Evolutionary conservation across 371 early-diverging fungal genomes (phyloP).

Genomic region (Catenaria anguillulae): DNA sequence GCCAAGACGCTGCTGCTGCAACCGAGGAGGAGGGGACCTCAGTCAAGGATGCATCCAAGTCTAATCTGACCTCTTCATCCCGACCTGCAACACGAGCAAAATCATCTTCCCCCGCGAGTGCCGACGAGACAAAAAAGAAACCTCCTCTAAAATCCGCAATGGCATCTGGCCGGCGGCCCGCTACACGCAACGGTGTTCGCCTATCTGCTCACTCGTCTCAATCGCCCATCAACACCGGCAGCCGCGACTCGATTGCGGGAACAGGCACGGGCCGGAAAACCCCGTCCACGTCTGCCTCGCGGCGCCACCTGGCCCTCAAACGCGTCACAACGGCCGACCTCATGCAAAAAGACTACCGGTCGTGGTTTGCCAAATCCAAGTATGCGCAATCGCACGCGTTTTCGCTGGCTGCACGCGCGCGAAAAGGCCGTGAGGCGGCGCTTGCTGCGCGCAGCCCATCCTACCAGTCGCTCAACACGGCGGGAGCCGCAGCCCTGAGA

Average conservation of each 20-base stretch:
- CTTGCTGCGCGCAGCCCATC: no score
- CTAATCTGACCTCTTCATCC: neutral
- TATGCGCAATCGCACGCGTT: constrained; percentile 11
- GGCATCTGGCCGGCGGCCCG: no score
- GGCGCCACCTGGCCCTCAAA: constrained; percentile 7
- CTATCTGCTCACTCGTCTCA: neutral
- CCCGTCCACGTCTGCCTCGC: neutral
- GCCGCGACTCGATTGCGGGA: neutral
- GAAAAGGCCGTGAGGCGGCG: neutral
- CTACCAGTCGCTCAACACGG: neutral
- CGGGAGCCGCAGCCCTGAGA: neutral
- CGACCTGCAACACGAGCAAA: neutral
- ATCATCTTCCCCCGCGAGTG: no score
- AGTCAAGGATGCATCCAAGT: neutral
- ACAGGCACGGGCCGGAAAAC: neutral
- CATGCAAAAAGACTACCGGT: constrained; percentile 11
- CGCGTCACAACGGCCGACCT: constrained; percentile 14
- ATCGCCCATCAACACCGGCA: neutral
- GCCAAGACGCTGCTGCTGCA: neutral
- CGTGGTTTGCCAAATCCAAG: constrained; percentile 20
- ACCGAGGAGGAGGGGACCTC: neutral
- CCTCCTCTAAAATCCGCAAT: no score
- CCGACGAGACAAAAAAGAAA: no score
- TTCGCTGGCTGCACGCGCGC: neutral
- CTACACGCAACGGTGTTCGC: no score